phyloP scores from a whole-genome alignment of 2,329 filamentous ascomycete species.

The Apiospora phragmitis region DNA sequence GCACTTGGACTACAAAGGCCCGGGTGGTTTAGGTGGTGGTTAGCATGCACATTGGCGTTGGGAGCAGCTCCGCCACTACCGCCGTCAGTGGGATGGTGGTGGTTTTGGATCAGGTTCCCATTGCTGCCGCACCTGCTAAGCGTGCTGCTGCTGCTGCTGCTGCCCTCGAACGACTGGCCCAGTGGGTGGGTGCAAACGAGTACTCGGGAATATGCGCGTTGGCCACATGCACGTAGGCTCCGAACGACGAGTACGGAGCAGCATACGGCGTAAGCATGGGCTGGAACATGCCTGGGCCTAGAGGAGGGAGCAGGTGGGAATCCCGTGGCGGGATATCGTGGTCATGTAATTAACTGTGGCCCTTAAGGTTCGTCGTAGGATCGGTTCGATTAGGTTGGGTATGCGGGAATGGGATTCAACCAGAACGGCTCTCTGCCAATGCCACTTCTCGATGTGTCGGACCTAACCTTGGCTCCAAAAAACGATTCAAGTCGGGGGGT shows the following conservation, averaged over 20 bases:
- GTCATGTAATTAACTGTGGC: background rate
- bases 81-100: background rate
- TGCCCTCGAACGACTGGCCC: constrained; percentile 26
- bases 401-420: background rate
- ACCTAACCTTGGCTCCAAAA: background rate
- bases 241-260: constrained; percentile 44
- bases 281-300: constrained; percentile 51
- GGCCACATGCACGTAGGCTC: constrained; percentile 31
- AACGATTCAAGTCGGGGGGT: background rate
- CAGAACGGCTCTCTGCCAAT: background rate
- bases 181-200: constrained; percentile 30
- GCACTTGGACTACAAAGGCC: constrained; percentile 11
- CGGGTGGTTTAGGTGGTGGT: constrained; percentile 12
- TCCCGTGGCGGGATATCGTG: background rate
- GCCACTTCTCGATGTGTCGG: background rate
- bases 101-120: background rate
- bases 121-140: constrained; percentile 8
- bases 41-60: background rate
- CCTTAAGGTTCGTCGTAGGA: background rate
- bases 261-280: constrained; percentile 51
- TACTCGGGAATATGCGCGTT: constrained; percentile 29
- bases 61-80: background rate
- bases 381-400: background rate
- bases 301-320: background rate
- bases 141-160: constrained; percentile 14